Evolutionary conservation across 2,329 filamentous ascomycete genomes (phyloP).

Genomic region (Didymella lethalis): DNA sequence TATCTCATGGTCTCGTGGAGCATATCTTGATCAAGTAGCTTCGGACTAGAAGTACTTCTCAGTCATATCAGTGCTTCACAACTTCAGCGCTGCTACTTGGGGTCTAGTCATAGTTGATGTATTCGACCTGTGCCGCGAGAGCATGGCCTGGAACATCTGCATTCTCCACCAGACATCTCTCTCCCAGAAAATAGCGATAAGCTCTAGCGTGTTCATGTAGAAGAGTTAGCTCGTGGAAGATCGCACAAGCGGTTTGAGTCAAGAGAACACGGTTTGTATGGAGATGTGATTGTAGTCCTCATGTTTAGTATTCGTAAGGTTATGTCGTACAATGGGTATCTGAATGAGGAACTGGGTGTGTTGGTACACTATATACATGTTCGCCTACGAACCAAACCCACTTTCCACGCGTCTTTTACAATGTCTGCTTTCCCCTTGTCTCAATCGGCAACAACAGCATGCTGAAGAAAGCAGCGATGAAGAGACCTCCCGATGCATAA

Average conservation of each 20-base stretch:
- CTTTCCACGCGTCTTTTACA: slow-evolving; percentile 36
- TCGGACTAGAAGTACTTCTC: too few species aligned
- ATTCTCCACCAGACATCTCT: too few species aligned
- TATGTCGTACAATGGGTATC: not conserved
- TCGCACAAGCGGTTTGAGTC: not conserved
- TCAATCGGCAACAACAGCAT: slow-evolving; percentile 55
- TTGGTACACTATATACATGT: not conserved
- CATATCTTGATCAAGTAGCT: too few species aligned
- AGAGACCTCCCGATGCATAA: slow-evolving; percentile 54
- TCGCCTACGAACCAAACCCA: not conserved
- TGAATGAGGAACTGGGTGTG: not conserved
- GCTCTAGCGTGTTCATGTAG: too few species aligned
- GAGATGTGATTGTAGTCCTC: not conserved
- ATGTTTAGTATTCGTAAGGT: not conserved
- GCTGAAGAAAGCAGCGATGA: slow-evolving; percentile 54
- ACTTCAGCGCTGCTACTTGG: too few species aligned
- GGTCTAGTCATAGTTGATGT: too few species aligned
- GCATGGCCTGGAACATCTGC: too few species aligned
- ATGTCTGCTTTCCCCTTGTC: slow-evolving; percentile 53
- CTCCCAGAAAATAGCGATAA: too few species aligned
- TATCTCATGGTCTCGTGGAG: too few species aligned
- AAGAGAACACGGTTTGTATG: not conserved
- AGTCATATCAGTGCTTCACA: too few species aligned
- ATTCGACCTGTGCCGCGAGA: too few species aligned
- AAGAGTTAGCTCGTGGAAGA: too few species aligned